Evolutionary conservation across 225 moss, liverwort and hornwort genomes (phyloP).

Genomic region (Physcomitrium patens): DNA sequence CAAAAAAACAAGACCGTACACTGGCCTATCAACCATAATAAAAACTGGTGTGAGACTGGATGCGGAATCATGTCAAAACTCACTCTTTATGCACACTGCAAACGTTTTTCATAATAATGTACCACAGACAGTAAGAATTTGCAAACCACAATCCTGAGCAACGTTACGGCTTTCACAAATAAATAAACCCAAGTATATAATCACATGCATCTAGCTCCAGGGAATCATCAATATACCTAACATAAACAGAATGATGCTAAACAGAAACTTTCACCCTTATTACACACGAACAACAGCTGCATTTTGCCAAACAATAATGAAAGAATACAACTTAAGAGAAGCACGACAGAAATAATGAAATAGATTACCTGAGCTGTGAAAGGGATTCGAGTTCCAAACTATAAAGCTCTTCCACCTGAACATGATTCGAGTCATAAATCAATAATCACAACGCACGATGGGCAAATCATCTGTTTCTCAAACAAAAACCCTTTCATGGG

Average conservation of each 20-base stretch:
- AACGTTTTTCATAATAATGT: background rate
- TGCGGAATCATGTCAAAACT: conserved; percentile 7
- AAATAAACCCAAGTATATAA: background rate
- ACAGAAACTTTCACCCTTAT: background rate
- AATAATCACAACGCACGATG: background rate
- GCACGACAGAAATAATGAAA: background rate
- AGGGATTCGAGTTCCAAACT: conserved; percentile 83
- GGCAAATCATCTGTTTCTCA: background rate
- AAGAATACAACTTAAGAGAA: conserved; percentile 11
- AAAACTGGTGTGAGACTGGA: conserved; percentile 17
- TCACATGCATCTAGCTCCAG: background rate
- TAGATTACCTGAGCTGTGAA: conserved; percentile 63
- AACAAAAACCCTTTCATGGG: too few species aligned
- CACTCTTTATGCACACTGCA: background rate
- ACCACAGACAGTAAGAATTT: background rate
- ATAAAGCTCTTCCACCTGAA: conserved; percentile 94
- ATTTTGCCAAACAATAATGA: background rate
- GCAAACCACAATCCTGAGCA: background rate
- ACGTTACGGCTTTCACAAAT: background rate
- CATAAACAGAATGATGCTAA: background rate
- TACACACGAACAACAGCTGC: background rate
- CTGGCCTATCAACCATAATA: conserved; percentile 61
- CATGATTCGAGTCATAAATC: conserved; percentile 17
- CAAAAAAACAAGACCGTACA: conserved; percentile 96
- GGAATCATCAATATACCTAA: background rate